Base-by-base conservation (phyloP, 768 basidiomycete species). In the Pisolithus microcarpus region DNA sequence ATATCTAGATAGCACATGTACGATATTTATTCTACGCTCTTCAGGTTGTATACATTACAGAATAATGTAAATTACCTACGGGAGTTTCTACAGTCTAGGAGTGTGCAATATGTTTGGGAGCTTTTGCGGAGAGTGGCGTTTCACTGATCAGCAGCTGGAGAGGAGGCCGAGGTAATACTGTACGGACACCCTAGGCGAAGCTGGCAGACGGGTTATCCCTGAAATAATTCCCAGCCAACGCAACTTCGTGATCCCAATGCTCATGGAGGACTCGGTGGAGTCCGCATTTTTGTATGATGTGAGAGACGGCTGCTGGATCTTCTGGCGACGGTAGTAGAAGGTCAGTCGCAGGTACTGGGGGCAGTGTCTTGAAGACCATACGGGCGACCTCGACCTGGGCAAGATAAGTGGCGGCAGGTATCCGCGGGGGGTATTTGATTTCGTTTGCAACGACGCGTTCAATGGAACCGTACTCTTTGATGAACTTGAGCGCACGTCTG, bases 401-500 rank as follows among this genome's bases (percentile, higher is more conserved):
- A 3, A 92, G 66, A 60, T 92, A 92, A 10, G 68, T 73, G 2
- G 72, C 62, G 11, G 60, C 53, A 1, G 79, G 65, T 10, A 76
- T 51, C 16, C 73, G 75, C 1, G 79, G 81, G 2, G 72, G 69
- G 59, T 75, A 84, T 61, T 75, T 79, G 6, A 65, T 70, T 57
- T 77, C 76, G 15, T 61, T 60, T 53, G 76, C 71, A 18, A 93
- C 65, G 30, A 91, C 72, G 6, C 72, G 68, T 64, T 92, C 90
- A 57, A 95, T 92, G 7, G 78, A 75, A 4, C 81, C 81, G 61
- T 91, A 69, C 56, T 79, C 71, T 46, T 75, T 77, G 46, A 95
- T 88, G 55, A 87, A 79, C 57, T 81, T 82, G 59, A 90, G 80
- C 1, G 91, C 91, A 2, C 82, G 82, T 0, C 70, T 61, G 1